These are phyloP conservation scores for Chalaropsis thielavioides DNA, from an alignment of 2,329 filamentous ascomycete genomes.

Conservation along the genomic window DNA sequence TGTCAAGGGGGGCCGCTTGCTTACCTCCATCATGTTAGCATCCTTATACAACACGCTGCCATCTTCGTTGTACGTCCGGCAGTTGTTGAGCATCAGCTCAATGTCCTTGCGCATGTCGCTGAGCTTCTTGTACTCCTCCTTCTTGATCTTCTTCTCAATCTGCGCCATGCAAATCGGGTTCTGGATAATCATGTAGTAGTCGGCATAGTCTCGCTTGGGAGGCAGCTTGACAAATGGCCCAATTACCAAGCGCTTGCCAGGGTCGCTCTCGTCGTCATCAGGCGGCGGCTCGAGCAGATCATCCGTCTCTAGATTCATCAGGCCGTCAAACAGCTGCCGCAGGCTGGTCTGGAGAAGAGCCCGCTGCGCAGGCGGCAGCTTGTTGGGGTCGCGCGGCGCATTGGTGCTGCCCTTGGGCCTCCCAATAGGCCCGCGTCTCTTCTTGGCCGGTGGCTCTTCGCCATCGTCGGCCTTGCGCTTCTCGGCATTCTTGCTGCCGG, in stretches of 20 bases:
- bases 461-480: constrained; percentile 80
- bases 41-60: constrained; percentile 83
- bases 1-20: not conserved
- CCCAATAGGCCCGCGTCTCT: constrained; percentile 56
- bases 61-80: constrained; percentile 92
- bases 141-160: constrained; percentile 90
- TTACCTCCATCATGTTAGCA: constrained; percentile 66
- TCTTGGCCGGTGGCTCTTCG: constrained; percentile 64
- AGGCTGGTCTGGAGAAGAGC: constrained; percentile 66
- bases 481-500: constrained; percentile 48
- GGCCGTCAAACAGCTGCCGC: constrained; percentile 57
- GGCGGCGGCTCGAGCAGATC: constrained; percentile 44
- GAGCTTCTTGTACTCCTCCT: constrained; percentile 75
- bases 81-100: constrained; percentile 73
- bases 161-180: constrained; percentile 92
- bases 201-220: constrained; percentile 74
- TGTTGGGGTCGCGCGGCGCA: constrained; percentile 28
- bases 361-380: constrained; percentile 52
- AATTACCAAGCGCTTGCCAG: constrained; percentile 64
- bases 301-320: constrained; percentile 76
- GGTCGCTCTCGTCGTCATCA: constrained; percentile 37
- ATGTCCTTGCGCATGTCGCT: constrained; percentile 74
- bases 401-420: constrained; percentile 46
- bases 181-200: constrained; percentile 90
- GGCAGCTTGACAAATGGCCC: constrained; percentile 88